Base-by-base conservation (phyloP, 2,329 filamentous ascomycete species). In the Fusarium sarcochroum region DNA sequence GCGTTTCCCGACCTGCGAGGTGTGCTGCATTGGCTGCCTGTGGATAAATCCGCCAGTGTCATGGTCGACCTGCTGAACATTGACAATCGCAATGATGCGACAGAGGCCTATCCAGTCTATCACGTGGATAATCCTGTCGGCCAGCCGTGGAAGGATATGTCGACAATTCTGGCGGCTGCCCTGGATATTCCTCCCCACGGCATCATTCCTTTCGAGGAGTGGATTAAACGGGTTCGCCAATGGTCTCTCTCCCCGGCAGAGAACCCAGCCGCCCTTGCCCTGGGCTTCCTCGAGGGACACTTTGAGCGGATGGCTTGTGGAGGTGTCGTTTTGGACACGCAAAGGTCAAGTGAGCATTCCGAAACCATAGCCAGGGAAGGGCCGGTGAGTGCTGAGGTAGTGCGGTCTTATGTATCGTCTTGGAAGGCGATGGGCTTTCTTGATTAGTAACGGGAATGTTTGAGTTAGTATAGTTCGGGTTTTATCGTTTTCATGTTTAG, bases 21-120 rank as follows among this genome's bases (percentile, higher is more conserved):
- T 1, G 44, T 59, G 3, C 54, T 85, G 2, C 80, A 66, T 8
- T 87, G 85, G 85, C 78, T 75, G 0, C 82, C 84, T 0, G 84
- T 86, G 7, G 76, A 86, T 25, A 62, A 63, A 2, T 50, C 60
- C 6, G 71, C 72, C 2, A 42, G 20, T 7, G 46, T 58, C 1
- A 40, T 72, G n/a, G 46, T 38, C 9, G 70, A 74, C 6, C 30
- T 72, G 3, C 25, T 71, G 4, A 14, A 34, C 6, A 32, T 46
- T 14, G 35, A 34, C 6, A 8, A 23, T 7, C 23, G 23, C 27
- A 25, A 21, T 25, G 5, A 32, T 20, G n/a, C n/a, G 4, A 11
- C 34, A 15, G 20, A 23, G 20, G 14, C 51, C 13, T 45, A 66
- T 38, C 50, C 66, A 4, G 48, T 73, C 37, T 74, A 74, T 20